Evolutionary conservation across 2,329 filamentous ascomycete species (phyloP), one percentile per base, ranked within the genome.

Genomic region (Aureobasidium pullulans): DNA sequence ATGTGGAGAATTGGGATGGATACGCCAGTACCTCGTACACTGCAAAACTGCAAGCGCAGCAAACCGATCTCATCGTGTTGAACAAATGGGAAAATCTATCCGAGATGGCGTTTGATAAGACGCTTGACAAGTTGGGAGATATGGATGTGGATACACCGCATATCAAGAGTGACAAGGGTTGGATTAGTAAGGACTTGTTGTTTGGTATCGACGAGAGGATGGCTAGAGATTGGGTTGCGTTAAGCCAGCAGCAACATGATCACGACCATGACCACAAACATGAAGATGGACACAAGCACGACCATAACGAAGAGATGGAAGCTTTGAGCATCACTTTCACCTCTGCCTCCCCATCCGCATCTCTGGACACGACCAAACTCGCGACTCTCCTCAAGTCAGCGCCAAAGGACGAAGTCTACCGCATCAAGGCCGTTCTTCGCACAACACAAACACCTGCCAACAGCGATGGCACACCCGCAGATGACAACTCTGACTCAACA

Each of bases 1-100:
- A 96, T 69, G 91, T 95, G 10, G 92, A 96, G 81, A 96, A 96
- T 70, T 96, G 91, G 91, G 78, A 85, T 68, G 92, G 92, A 0
- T 96, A 96, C 69, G 90, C 94, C 66, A 91, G 95, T 72, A 95
- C 89, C 28, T 90, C 86, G 61, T 93, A 89, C 69, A 96, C 92
- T 60, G 92, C 92, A 6, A 86, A 88, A 69, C 79, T 96, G 65
- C 92, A 96, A 79, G 92, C 91, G 4, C 80, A 84, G 63, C 96
- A 95, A 72, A 96, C 92, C 10, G 92, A 96, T 73, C 71, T 96
- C 62, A 87, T 96, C 62, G 84, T 96, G 15, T 87, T 96, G 67
- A 96, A 96, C 72, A 96, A 96, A 76, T 96, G 90, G 89, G 92
- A 96, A 75, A 68, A 73, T 6, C 87, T 87, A 9, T 80, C 81